Evolutionary conservation across 2,329 filamentous ascomycete genomes (phyloP), one percentile per base, ranked within the genome.

Genomic region (Cladorrhinum sp.): DNA sequence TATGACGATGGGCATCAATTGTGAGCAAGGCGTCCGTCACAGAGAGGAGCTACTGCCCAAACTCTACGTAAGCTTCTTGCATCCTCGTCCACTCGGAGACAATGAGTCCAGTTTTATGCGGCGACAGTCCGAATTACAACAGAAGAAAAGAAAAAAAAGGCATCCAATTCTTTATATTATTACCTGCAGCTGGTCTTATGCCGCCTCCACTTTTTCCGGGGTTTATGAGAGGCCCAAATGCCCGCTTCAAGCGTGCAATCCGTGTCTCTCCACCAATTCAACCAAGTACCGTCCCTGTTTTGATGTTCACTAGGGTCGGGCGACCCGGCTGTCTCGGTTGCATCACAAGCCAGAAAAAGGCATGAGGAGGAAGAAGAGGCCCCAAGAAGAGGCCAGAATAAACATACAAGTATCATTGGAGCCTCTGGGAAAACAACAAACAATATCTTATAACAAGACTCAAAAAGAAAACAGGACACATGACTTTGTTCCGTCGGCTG

Each of bases 151-250:
- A 42, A 46, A 46, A 46, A 21, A 55, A 59, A 54, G 57, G 39
- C 21, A 18, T 23, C n/a, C 55, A 58, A 33, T 57, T 62, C 55
- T 52, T 55, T 52, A 61, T 57, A 57, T 48, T 55, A 68, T 67
- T 63, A 65, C 60, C 51, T 67, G 66, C 65, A 66, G 64, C 59
- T 65, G 62, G 59, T 61, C 64, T 66, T 65, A 55, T 64, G 61
- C 52, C 46, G 48, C 63, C 57, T 59, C 61, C 62, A 57, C 62
- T 64, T 54, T 59, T 61, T 51, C 24, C 53, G 4, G 55, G 36
- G 49, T 64, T 46, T 20, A 46, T 46, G 42, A 46, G 42, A 46
- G 42, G 42, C 42, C 42, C 42, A 20, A 46, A 18, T 46, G 42
- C 42, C 42, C 18, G 42, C n/a, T 46, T 46, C 42, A 46, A 46